Base-by-base conservation (phyloP, 495 filamentous ascomycete species). In the Lepidopterella palustris region DNA sequence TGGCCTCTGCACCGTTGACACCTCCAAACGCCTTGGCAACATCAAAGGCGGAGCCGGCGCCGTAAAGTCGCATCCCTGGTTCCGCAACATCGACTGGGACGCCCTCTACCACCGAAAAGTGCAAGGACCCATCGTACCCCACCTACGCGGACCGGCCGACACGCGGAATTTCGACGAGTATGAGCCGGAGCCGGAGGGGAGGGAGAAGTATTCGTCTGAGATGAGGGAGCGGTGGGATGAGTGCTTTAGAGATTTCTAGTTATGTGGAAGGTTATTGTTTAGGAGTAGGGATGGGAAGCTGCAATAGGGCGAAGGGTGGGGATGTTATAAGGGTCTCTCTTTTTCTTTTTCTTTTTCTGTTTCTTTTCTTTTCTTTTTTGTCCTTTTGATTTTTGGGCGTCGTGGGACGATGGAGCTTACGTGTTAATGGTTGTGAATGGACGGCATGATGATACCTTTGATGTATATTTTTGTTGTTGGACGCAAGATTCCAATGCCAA, bases 141-240 rank as follows among this genome's bases (percentile, higher is more conserved):
- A 86, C 68, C 76, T 97, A 29, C 78, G 85, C 26, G 87, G 86
- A 60, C 81, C 87, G 3, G 90, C 89, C 13, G 92, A 97, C 69
- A 85, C 89, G 4, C 82, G 87, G 55, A 96, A 93, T 71, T 97
- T 97, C 62, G 92, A 96, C 60, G 79, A 90, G 49, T 97, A 97
- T 65, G 88, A 84, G 71, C 77, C 80, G 26, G 80, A 83, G 57
- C 73, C 76, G 18, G 77, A 78, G 73, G 59, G 71, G 68, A 25
- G 72, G 58, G 78, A 84, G 31, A 70, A 76, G 65, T 96, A 95
- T 70, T 87, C 86, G 4, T 79, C 84, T 9, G 88, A 92, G 24
- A 76, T 93, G 77, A 80, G 76, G 64, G 68, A 77, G 68, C 87
- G 87, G 73, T 95, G 88, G 67, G 91, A 95, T 59, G 71, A 80